These are phyloP conservation scores for Hebeloma cylindrosporum DNA, from an alignment of 768 basidiomycete species.

Conservation along the genomic window DNA sequence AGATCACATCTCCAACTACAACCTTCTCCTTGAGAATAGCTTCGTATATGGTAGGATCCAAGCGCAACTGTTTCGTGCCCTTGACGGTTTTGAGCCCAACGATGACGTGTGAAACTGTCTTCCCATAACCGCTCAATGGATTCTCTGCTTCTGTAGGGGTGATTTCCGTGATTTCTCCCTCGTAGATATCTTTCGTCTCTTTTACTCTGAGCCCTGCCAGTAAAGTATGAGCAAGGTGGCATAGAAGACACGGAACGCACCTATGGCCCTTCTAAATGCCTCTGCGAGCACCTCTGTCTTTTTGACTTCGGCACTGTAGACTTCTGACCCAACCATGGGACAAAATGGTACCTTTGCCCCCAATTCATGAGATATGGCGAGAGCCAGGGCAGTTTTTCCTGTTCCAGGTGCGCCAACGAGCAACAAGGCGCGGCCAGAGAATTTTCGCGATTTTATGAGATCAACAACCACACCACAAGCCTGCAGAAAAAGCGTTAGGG, in stretches of 20 bases:
- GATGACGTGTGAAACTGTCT: constrained; percentile 97
- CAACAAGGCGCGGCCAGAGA: constrained; percentile 89
- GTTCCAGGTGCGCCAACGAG: constrained; percentile 96
- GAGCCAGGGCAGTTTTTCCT: constrained; percentile 94
- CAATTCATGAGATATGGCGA: constrained; percentile 94
- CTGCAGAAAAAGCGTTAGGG: constrained; percentile 36
- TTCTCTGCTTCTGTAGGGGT: constrained; percentile 97
- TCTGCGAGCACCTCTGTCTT: constrained; percentile 98
- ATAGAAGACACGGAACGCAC: constrained; percentile 46
- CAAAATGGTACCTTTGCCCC: constrained; percentile 96
- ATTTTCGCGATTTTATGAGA: constrained; percentile 87
- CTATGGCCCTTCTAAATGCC: constrained; percentile 92
- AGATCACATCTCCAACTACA: constrained; percentile 94
- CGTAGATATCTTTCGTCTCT: constrained; percentile 98
- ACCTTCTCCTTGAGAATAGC: constrained; percentile 97
- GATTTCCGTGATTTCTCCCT: constrained; percentile 96
- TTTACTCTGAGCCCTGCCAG: constrained; percentile 88
- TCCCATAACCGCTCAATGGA: constrained; percentile 95
- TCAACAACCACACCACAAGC: constrained; percentile 91
- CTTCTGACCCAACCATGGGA: constrained; percentile 97
- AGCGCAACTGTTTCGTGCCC: constrained; percentile 89
- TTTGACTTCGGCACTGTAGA: constrained; percentile 96
- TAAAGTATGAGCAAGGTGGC: neutral
- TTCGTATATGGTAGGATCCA: constrained; percentile 96
- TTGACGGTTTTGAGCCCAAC: constrained; percentile 93